phyloP scores from a whole-genome alignment of 2,329 filamentous ascomycete genomes.

The Teratosphaeria zuluensis region DNA sequence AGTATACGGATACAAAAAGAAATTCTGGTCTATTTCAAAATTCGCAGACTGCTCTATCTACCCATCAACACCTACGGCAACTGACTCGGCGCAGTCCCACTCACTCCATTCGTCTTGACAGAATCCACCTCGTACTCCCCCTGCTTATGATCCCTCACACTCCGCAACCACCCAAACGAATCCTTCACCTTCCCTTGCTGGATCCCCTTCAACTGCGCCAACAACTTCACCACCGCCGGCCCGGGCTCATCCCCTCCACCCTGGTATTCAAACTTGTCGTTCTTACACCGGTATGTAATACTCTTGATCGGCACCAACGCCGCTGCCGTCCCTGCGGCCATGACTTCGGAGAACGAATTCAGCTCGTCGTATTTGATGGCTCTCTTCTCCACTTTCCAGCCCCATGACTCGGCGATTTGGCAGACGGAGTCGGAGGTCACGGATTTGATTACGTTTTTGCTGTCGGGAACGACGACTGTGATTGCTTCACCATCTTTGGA shows the following conservation, averaged over 20 bases:
- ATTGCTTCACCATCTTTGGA: slow-evolving; percentile 39
- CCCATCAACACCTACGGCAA: slow-evolving; percentile 11
- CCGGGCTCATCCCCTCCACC: slow-evolving; percentile 59
- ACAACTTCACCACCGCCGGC: slow-evolving; percentile 59
- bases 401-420: slow-evolving; percentile 65
- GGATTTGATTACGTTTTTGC: slow-evolving; percentile 75
- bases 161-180: slow-evolving; percentile 60
- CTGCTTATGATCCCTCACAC: slow-evolving; percentile 31
- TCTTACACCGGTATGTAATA: slow-evolving; percentile 60
- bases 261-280: slow-evolving; percentile 48
- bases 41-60: too few species aligned
- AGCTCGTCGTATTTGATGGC: slow-evolving; percentile 58
- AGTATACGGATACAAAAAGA: too few species aligned
- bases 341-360: slow-evolving; percentile 60
- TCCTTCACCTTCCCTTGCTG: slow-evolving; percentile 75
- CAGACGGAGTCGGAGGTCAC: slow-evolving; percentile 74
- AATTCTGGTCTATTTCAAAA: too few species aligned
- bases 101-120: slow-evolving; percentile 8
- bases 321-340: slow-evolving; percentile 86
- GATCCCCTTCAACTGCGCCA: slow-evolving; percentile 71
- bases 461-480: slow-evolving; percentile 79
- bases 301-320: slow-evolving; percentile 85
- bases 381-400: slow-evolving; percentile 75
- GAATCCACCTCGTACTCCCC: slow-evolving; percentile 19
- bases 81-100: slow-evolving; percentile 12